A percentile compares a stretch with the other conserved stretches of the same genome.
Conservation (phyloP, 768 basidiomycete genomes). For the Pisolithus microcarpus region DNA sequence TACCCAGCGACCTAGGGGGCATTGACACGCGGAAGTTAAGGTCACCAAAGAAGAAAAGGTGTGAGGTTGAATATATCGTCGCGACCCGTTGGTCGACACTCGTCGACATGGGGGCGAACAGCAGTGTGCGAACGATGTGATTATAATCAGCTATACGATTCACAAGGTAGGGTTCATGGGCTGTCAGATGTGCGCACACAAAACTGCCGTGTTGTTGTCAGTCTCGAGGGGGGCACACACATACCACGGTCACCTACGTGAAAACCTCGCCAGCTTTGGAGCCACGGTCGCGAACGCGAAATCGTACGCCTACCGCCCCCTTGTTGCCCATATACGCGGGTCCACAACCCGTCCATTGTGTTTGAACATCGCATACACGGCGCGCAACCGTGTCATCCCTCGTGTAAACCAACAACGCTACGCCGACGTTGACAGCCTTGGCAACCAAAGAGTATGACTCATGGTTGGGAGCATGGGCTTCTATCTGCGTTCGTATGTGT, state of each 20-base stretch:
- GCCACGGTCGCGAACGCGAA: constrained; percentile 57
- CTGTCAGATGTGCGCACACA: constrained; percentile 86
- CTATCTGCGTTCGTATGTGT: constrained; percentile 70
- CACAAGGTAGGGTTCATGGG: constrained; percentile 61
- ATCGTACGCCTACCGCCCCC: constrained; percentile 83
- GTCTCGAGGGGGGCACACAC: background rate
- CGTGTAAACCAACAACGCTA: constrained; percentile 83
- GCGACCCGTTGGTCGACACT: constrained; percentile 35
- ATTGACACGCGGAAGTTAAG: constrained; percentile 83
- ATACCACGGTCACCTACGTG: constrained; percentile 53
- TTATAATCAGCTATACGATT: constrained; percentile 70
- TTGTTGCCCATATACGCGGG: constrained; percentile 88
- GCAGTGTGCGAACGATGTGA: constrained; percentile 71
- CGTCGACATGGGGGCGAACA: constrained; percentile 56
- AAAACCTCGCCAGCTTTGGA: constrained; percentile 63
- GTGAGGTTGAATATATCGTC: constrained; percentile 77
- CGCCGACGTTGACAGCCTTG: constrained; percentile 76
- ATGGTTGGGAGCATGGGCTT: constrained; percentile 61
- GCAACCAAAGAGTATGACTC: constrained; percentile 75
- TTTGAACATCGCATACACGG: constrained; percentile 57
- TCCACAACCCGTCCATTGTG: constrained; percentile 69
- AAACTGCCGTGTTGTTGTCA: constrained; percentile 46
- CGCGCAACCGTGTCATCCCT: constrained; percentile 61
- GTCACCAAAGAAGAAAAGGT: constrained; percentile 91
- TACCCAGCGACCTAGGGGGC: constrained; percentile 46